These are phyloP conservation scores for Kazachstania martiniae DNA, from an alignment of 805 yeast species.

Conservation along the genomic window DNA sequence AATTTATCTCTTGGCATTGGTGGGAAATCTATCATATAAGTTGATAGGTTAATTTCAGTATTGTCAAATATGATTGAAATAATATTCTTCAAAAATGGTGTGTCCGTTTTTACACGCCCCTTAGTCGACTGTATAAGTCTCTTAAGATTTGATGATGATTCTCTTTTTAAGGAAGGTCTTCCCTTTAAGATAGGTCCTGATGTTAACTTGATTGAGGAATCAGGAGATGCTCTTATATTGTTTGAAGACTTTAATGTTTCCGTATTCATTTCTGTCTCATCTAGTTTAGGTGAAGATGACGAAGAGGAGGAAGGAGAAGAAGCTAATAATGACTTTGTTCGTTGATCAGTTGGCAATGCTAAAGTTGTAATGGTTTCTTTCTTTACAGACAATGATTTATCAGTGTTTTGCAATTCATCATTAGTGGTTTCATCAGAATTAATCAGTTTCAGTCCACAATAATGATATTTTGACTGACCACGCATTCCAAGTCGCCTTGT, in stretches of 20 bases:
- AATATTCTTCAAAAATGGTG: conserved; percentile 3
- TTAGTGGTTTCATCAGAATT: conserved; percentile 1
- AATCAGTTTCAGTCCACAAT: conserved; percentile 56
- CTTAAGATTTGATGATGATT: background rate
- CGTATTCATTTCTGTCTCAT: background rate
- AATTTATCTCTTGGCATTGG: conserved; percentile 27
- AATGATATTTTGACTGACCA: conserved; percentile 76
- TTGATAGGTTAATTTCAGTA: conserved; percentile 1
- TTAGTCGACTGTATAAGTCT: background rate
- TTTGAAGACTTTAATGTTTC: background rate
- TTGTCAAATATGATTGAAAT: conserved; percentile 4
- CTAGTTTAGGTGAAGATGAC: background rate
- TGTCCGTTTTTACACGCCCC: background rate
- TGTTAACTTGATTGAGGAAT: too few species aligned
- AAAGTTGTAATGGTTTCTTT: background rate
- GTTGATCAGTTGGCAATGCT: too few species aligned
- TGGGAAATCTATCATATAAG: conserved; percentile 30
- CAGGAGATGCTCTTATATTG: too few species aligned
- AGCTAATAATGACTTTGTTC: too few species aligned
- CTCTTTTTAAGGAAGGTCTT: background rate
- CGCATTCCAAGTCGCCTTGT: conserved; percentile 75
- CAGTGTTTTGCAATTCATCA: background rate
- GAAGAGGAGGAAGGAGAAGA: background rate
- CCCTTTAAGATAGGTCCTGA: too few species aligned
- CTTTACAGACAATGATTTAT: background rate